Evolutionary conservation across 345 rosid genomes (phyloP), one percentile per base, ranked within the genome.

Genomic region (Durio zibethinus): DNA sequence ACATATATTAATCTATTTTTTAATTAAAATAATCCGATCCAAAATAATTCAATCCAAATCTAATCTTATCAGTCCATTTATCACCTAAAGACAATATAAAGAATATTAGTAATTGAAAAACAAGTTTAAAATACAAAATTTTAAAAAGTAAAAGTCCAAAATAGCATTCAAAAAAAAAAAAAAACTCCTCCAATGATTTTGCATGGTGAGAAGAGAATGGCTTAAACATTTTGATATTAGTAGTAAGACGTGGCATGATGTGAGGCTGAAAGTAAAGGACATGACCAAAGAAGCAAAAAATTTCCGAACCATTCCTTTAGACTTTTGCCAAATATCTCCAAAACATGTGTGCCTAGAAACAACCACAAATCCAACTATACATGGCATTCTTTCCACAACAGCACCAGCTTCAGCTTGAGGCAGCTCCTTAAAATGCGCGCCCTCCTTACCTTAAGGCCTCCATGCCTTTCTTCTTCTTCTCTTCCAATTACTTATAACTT

Each of bases 361-460:
- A 12, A 45, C 52, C 20, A 60, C 21, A 35, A 52, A 27, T 56
- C 9, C 52, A 8, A 15, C 31, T 16, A 1, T 61, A 35, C 76
- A 77, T 77, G 85, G 82, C 76, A 73, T 57, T 27, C 38, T 57
- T 40, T 25, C 38, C 69, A 23, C 82, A 73, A 6, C 42, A 33
- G 6, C 53, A 54, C 4, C 81, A 42, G 43, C 43, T 7, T 4
- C 78, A 27, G 42, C 63, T 35, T 4, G 42, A 75, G 43, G 57
- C 18, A 43, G 14, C 76, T 36, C 40, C 64, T 40, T 74, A 85
- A 72, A 78, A 87, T 87, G 90, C 79, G 61, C 70, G 73, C 84
- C 75, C 82, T 84, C 77, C 25, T 52, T 20, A 12, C 35, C 81
- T 16, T 73, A 4, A 77, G 81, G 36, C 78, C 74, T 12, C 74